Percentiles rank a stretch among this genome's conserved stretches.
Conservation (phyloP, 805 yeast species). For the Starmerella apicola region DNA sequence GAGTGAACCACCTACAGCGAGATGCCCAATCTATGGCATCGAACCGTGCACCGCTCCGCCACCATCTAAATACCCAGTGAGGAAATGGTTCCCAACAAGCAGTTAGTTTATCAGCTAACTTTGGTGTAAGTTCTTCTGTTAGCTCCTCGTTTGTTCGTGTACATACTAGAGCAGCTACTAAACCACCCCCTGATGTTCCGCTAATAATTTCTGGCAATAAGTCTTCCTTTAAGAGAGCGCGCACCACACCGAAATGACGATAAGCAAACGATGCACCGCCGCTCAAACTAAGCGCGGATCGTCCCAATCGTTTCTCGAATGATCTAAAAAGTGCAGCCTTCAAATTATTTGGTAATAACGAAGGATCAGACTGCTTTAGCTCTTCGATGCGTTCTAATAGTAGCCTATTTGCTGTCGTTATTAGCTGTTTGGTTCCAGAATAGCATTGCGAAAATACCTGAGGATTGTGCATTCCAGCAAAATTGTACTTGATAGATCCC, state of each 20-base stretch:
- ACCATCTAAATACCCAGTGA: slow-evolving; percentile 51
- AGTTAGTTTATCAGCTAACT: slow-evolving; percentile 48
- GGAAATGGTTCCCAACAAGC: slow-evolving; percentile 56
- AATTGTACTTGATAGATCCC: slow-evolving; percentile 56
- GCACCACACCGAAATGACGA: slow-evolving; percentile 64
- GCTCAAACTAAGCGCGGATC: slow-evolving; percentile 55
- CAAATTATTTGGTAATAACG: slow-evolving; percentile 28
- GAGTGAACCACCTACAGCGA: slow-evolving; percentile 55
- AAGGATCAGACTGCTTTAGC: slow-evolving; percentile 29
- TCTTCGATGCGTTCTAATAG: slow-evolving; percentile 38
- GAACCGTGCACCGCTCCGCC: slow-evolving; percentile 67
- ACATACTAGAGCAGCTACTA: slow-evolving; percentile 60
- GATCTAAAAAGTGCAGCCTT: slow-evolving; percentile 45
- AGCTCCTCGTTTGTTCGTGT: slow-evolving; percentile 61
- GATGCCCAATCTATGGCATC: slow-evolving; percentile 66
- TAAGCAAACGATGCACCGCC: slow-evolving; percentile 77
- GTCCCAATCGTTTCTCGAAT: slow-evolving; percentile 54
- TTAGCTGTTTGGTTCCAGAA: slow-evolving; percentile 57
- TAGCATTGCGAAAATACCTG: slow-evolving; percentile 60
- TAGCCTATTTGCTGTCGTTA: slow-evolving; percentile 42
- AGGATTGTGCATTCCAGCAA: slow-evolving; percentile 68
- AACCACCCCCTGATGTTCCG: slow-evolving; percentile 75
- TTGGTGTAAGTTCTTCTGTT: slow-evolving; percentile 41
- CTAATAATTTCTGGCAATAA: slow-evolving; percentile 54
- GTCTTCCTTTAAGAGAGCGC: slow-evolving; percentile 56